phyloP scores from a whole-genome alignment of 2,329 filamentous ascomycete species.

The Hymenoscyphus albidus region DNA sequence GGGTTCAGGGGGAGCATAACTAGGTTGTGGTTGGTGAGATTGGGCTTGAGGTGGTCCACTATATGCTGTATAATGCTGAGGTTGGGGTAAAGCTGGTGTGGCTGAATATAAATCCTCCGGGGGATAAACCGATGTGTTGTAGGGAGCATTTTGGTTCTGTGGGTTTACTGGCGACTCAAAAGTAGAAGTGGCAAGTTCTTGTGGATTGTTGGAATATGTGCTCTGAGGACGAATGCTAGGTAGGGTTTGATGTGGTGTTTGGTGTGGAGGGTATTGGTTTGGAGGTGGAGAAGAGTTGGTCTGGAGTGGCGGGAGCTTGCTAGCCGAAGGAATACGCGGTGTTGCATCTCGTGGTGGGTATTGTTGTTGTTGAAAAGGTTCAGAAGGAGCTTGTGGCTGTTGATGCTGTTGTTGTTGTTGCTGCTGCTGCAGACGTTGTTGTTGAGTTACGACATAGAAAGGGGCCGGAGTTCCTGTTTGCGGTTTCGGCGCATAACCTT shows the following conservation, averaged over 20 bases:
- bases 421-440: constrained; percentile 31
- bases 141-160: constrained; percentile 39
- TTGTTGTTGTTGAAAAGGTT: constrained; percentile 37
- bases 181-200: constrained; percentile 73
- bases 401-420: constrained; percentile 14
- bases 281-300: constrained; percentile 50
- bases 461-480: constrained; percentile 52
- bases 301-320: constrained; percentile 46
- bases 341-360: constrained; percentile 52
- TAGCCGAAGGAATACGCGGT: constrained; percentile 45
- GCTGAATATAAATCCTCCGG: constrained; percentile 32
- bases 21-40: constrained; percentile 27
- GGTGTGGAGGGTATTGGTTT: constrained; percentile 44
- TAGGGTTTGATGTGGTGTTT: constrained; percentile 34
- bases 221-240: constrained; percentile 57
- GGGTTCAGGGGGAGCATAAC: constrained; percentile 26
- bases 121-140: constrained; percentile 31
- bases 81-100: constrained; percentile 19
- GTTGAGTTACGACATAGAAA: constrained; percentile 57
- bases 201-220: constrained; percentile 62
- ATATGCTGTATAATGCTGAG: constrained; percentile 34
- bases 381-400: constrained; percentile 34
- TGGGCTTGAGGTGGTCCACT: constrained; percentile 24
- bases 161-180: constrained; percentile 68
- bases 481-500: constrained; percentile 52